phyloP scores from a whole-genome alignment of 192 early-diverging fungal species.

The Lobosporangium transversale region DNA sequence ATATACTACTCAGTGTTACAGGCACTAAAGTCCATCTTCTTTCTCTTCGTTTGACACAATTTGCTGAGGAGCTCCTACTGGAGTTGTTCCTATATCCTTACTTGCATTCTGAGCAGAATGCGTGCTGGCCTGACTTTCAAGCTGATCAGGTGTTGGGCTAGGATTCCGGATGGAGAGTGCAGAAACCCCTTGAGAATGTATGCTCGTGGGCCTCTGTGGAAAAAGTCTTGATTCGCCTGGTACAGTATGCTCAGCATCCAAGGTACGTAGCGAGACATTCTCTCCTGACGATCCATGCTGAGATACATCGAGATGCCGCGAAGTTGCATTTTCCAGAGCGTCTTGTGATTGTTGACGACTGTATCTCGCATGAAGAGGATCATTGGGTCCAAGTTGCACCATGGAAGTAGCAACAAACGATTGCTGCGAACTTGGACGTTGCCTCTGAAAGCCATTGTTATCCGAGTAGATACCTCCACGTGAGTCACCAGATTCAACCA shows the following conservation, averaged over 20 bases:
- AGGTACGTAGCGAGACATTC: conserved; percentile 1
- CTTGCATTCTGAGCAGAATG: not conserved
- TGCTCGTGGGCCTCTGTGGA: conserved; percentile 1
- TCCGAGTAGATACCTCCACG: conserved; percentile 4
- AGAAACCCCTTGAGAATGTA: conserved; percentile 3
- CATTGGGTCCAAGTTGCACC: conserved; percentile 20
- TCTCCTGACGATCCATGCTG: not conserved
- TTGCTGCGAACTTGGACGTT: conserved; percentile 6
- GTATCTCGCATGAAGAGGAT: conserved; percentile 13
- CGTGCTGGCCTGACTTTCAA: not conserved
- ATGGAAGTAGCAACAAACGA: conserved; percentile 45
- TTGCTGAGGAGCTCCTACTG: not conserved
- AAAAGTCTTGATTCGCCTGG: not conserved
- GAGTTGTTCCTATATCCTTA: not conserved
- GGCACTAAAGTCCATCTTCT: conserved; percentile 8
- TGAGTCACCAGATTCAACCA: not conserved
- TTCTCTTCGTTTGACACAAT: no score
- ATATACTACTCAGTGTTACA: no score
- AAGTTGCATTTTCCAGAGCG: not conserved
- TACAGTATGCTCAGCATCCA: not conserved
- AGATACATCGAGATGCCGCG: not conserved
- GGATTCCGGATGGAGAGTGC: conserved; percentile 4
- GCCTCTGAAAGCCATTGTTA: not conserved
- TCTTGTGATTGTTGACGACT: no score
- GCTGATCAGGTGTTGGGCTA: not conserved